Evolutionary conservation across 768 basidiomycete species (phyloP).

Genomic region (Xerocomellus chrysenteron): DNA sequence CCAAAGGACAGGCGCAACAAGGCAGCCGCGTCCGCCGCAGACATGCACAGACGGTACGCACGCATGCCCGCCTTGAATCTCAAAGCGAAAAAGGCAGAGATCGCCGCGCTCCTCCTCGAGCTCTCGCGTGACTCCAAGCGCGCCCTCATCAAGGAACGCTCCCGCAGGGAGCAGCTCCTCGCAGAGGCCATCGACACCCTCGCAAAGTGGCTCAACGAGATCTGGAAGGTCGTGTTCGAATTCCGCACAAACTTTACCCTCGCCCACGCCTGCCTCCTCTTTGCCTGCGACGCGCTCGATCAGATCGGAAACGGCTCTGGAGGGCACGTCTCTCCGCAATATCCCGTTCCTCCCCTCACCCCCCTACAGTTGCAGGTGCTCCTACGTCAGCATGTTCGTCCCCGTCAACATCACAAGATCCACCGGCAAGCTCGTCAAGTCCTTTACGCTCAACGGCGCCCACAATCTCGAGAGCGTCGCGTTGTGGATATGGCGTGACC

Average conservation of each 20-base stretch:
- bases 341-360: neutral
- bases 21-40: constrained; percentile 41
- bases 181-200: constrained; percentile 56
- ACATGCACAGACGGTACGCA: constrained; percentile 38
- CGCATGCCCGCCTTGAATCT: constrained; percentile 51
- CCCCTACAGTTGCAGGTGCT: constrained; percentile 52
- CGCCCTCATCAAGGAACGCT: constrained; percentile 51
- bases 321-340: constrained; percentile 33
- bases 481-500: constrained; percentile 70
- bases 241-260: constrained; percentile 48
- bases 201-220: constrained; percentile 57
- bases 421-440: constrained; percentile 45
- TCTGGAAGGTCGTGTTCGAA: constrained; percentile 64
- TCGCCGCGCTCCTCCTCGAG: constrained; percentile 51
- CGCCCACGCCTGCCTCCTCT: constrained; percentile 59
- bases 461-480: constrained; percentile 45
- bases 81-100: constrained; percentile 53
- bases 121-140: constrained; percentile 54
- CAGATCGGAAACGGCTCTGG: constrained; percentile 41
- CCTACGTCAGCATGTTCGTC: constrained; percentile 46
- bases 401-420: constrained; percentile 45
- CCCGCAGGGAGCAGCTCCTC: constrained; percentile 54
- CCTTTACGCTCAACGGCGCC: constrained; percentile 49
- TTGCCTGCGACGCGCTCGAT: constrained; percentile 45
- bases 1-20: constrained; percentile 39